Base-by-base conservation (phyloP, 257 asterid species). In the Solanum rostratum region DNA sequence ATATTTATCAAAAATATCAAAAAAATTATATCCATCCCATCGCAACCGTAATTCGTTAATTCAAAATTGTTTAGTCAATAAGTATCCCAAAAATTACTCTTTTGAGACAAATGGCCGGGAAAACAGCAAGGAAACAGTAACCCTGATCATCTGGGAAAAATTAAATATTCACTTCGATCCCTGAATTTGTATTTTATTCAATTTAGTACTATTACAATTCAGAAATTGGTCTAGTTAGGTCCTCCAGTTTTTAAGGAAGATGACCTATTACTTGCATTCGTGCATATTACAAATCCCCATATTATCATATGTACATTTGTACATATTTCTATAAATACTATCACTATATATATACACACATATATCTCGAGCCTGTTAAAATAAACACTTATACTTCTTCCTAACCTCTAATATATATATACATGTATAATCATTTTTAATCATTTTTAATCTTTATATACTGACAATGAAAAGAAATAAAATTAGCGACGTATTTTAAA, bases 91-190 rank as follows among this genome's bases (percentile, higher is more conserved):
- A 63, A 27, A 63, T 29, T 63, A 63, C 12, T 63, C 46, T 33
- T n/a, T 33, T 24, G 60, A 63, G 76, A 55, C 84, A 54, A 81
- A 79, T 15, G 27, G 76, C 84, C 87, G 81, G 18, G 82, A 85
- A 88, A 79, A 66, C 84, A 50, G 84, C 84, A 81, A 41, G 90
- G 90, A 85, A 88, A 88, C 90, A 83, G 88, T 88, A 79, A 83
- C 13, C 78, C 90, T 7, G 76, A 85, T 81, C 15, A 78, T 84
- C 53, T 55, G 90, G 90, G 54, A 3, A 55, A 7, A 66, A 57
- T 43, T 82, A 0, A 69, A 69, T 37, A 69, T 57, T 80, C 79
- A 59, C 80, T 39, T 7, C 45, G 73, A 65, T 65, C 33, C 80
- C 10, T 74, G 49, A 43, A 81, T 81, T 16, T 84, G 39, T 76